phyloP scores from a whole-genome alignment of 1,284 basidiomycete genomes.

The Sanghuangporus weigelae region DNA sequence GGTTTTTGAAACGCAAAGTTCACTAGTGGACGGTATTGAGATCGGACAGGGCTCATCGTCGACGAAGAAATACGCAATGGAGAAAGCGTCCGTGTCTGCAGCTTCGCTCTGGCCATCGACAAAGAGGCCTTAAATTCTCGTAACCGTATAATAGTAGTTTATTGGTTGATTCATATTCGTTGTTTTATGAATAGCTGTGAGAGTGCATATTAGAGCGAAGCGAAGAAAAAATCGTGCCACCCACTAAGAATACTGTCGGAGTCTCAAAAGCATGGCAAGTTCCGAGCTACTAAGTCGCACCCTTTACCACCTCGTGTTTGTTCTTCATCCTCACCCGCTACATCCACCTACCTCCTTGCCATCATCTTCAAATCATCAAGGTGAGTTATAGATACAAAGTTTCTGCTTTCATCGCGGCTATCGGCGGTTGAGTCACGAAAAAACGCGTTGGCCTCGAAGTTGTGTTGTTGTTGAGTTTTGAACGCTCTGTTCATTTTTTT shows the following conservation, averaged over 20 bases:
- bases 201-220: neutral
- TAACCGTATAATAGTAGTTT: neutral
- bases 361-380: neutral
- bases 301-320: neutral
- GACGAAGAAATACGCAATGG: neutral
- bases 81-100: constrained; percentile 1
- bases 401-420: neutral
- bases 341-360: neutral
- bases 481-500: neutral
- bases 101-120: neutral
- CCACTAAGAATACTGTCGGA: constrained; percentile 2
- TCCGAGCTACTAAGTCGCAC: neutral
- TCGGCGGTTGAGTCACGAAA: neutral
- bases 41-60: neutral
- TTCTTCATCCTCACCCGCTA: constrained; percentile 4
- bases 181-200: neutral
- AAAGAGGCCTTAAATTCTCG: neutral
- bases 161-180: no score
- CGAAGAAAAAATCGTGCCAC: constrained; percentile 3
- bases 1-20: neutral
- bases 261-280: neutral
- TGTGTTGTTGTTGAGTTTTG: neutral
- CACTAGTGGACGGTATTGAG: constrained; percentile 1
- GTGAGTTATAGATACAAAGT: neutral
- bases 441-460: neutral